These are phyloP conservation scores for Ilex paraguariensis DNA, from an alignment of 305 asterid genomes.

Conservation along the genomic window DNA sequence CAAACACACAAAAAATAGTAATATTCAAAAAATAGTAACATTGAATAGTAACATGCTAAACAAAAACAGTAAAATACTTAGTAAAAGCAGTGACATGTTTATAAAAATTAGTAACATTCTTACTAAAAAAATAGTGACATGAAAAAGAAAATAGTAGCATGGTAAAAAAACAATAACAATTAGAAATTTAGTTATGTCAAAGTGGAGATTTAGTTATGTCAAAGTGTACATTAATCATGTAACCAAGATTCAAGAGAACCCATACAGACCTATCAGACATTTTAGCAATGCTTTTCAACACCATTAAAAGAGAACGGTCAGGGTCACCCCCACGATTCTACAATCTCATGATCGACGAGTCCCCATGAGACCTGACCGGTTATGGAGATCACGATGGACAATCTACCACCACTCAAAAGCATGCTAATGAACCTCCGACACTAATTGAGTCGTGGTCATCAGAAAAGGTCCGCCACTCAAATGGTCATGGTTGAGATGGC, in stretches of 20 bases:
- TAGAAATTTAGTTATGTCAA: no score
- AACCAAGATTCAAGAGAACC: no score
- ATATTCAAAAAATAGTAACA: no score
- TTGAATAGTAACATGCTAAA: no score
- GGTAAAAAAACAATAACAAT: no score
- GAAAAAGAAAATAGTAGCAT: no score
- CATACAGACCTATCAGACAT: not conserved
- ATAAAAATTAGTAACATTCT: no score
- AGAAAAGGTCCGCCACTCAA: conserved; percentile 84
- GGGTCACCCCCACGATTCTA: not conserved
- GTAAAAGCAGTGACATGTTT: no score
- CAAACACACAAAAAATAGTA: no score
- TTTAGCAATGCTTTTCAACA: not conserved
- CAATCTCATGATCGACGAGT: not conserved
- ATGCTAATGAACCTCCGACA: conserved; percentile 85
- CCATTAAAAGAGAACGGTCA: not conserved
- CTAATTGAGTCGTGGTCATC: conserved; percentile 87
- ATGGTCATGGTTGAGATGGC: conserved; percentile 62
- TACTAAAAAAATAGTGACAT: no score
- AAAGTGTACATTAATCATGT: not conserved
- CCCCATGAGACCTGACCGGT: not conserved
- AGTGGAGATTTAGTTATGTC: not conserved
- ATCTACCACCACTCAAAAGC: conserved; percentile 30
- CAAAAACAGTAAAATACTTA: no score
- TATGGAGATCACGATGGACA: conserved; percentile 1